Conservation (phyloP, 23 red algal species). For the Gracilaria gracilis region DNA sequence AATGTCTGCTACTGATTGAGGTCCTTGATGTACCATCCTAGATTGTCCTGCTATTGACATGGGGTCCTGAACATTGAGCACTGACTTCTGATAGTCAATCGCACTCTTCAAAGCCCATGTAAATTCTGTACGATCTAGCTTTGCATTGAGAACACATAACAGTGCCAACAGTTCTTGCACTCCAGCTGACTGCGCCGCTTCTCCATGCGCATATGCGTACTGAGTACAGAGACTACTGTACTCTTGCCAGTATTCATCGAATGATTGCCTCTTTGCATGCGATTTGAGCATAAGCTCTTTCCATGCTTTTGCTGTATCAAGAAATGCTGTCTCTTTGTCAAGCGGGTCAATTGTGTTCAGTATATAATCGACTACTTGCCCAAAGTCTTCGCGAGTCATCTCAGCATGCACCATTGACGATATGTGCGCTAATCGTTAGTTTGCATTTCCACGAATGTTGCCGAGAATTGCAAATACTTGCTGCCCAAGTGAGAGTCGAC, state of each 20-base stretch:
- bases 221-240: not conserved
- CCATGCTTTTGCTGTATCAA: too few relatives aligned
- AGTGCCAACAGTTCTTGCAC: not conserved
- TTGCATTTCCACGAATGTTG: too few relatives aligned
- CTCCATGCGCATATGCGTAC: slow-evolving; percentile 17
- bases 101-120: not conserved
- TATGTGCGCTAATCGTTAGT: too few relatives aligned
- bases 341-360: too few relatives aligned
- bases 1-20: not conserved
- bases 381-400: too few relatives aligned
- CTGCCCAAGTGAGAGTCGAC: too few relatives aligned
- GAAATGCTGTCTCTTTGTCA: too few relatives aligned
- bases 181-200: slow-evolving; percentile 4
- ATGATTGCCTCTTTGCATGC: not conserved
- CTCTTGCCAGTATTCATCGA: slow-evolving; percentile 1
- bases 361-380: too few relatives aligned
- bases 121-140: not conserved
- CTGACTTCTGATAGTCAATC: not conserved
- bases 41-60: not conserved
- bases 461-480: too few relatives aligned
- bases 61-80: not conserved
- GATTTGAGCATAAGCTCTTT: too few relatives aligned
- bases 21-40: not conserved
- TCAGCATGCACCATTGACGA: too few relatives aligned
- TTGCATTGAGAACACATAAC: not conserved